These are phyloP conservation scores for Pestalotiopsis sp. DNA, from an alignment of 2,329 filamentous ascomycete species.

Conservation along the genomic window DNA sequence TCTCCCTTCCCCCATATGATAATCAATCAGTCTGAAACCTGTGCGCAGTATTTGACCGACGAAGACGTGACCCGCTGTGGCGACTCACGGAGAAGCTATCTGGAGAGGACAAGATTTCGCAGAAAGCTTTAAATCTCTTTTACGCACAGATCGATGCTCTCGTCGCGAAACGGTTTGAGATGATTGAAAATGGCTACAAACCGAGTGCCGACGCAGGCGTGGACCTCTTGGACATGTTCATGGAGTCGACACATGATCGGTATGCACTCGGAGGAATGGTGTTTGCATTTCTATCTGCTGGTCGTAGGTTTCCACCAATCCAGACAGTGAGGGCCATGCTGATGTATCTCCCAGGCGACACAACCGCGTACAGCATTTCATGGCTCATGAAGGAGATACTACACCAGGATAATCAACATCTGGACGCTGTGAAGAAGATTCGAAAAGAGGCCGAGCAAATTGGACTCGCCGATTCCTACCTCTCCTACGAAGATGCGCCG, in stretches of 20 bases:
- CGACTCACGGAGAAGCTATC: not conserved
- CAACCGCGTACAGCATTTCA: not conserved
- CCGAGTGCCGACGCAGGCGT: not conserved
- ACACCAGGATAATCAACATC: not conserved
- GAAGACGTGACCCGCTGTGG: not conserved
- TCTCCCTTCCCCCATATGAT: not conserved
- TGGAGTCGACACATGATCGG: not conserved
- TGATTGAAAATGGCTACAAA: not conserved
- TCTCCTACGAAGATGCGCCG: not conserved
- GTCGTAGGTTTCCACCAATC: not conserved
- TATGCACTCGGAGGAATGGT: not conserved
- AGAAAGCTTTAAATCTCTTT: not conserved
- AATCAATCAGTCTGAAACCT: not conserved
- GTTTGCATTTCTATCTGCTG: not conserved
- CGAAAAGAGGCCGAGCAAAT: not conserved
- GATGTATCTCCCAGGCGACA: not conserved
- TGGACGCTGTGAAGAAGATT: not conserved
- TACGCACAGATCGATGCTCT: not conserved
- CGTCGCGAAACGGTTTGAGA: not conserved
- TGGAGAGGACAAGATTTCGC: not conserved
- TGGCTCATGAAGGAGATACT: conserved; percentile 3
- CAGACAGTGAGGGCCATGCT: not conserved
- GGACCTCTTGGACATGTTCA: not conserved
- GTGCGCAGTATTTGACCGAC: not conserved
- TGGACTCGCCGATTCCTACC: not conserved